Conservation (phyloP, 257 asterid species). For the Ocimum tenuiflorum region DNA sequence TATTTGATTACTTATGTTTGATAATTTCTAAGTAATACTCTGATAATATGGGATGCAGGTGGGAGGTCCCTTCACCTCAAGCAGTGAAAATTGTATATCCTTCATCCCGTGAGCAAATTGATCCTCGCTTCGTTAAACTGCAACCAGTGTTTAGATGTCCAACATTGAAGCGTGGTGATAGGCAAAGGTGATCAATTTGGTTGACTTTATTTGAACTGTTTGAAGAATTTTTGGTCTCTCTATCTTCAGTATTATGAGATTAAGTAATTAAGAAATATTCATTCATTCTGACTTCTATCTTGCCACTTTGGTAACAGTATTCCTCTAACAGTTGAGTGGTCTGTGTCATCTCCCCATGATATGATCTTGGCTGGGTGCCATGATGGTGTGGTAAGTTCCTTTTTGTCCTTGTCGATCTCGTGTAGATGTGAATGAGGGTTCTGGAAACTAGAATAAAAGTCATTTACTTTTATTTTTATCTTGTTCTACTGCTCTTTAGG, state of each 20-base stretch:
- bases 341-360: constrained; percentile 64
- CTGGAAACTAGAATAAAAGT: not conserved
- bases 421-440: not conserved
- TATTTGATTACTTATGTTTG: not conserved
- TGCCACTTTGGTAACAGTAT: constrained; percentile 42
- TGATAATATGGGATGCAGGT: constrained; percentile 42
- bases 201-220: too few relatives aligned
- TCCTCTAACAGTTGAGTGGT: constrained; percentile 82
- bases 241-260: too few relatives aligned
- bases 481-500: not conserved
- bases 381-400: constrained; percentile 79
- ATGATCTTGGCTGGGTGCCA: constrained; percentile 90
- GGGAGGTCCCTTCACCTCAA: constrained; percentile 94
- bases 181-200: constrained; percentile 50
- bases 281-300: constrained; percentile 11
- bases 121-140: constrained; percentile 91
- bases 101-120: constrained; percentile 45
- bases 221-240: too few relatives aligned
- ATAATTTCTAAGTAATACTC: not conserved
- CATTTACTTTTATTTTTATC: not conserved
- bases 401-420: constrained; percentile 2
- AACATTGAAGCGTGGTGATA: constrained; percentile 51
- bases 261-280: not conserved
- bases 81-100: constrained; percentile 53
- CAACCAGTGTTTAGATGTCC: constrained; percentile 88